Percentiles rank a stretch among this genome's conserved stretches.
Conservation (phyloP, 2,329 filamentous ascomycete genomes). For the Phoma sp. region DNA sequence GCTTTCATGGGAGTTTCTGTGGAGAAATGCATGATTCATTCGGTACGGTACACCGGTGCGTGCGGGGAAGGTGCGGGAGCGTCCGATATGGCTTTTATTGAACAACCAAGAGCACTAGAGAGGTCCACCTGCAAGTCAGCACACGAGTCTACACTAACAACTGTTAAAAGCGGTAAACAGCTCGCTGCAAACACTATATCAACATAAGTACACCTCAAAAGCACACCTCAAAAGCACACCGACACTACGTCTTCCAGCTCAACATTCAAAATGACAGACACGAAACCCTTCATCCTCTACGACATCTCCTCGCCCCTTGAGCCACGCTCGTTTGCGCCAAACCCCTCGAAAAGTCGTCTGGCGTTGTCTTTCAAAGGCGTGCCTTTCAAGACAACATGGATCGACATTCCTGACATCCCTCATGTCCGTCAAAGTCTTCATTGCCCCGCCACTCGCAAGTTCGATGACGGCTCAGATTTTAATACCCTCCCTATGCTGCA, state of each 20-base stretch:
- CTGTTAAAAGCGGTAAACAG: background rate
- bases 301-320: constrained; percentile 55
- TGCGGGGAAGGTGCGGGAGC: background rate
- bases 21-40: too few species aligned
- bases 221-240: background rate
- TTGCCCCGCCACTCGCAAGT: constrained; percentile 61
- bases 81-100: background rate
- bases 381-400: constrained; percentile 61
- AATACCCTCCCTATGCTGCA: constrained; percentile 66
- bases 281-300: constrained; percentile 48
- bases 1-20: too few species aligned
- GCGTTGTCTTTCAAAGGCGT: constrained; percentile 60
- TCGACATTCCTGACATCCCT: constrained; percentile 60
- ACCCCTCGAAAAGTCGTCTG: constrained; percentile 60
- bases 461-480: constrained; percentile 64
- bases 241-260: background rate
- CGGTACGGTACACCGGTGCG: background rate
- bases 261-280: constrained; percentile 2
- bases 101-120: background rate
- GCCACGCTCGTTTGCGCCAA: constrained; percentile 55
- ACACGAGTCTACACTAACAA: background rate
- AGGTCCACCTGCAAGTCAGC: background rate
- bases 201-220: too few species aligned
- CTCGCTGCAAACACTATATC: background rate
- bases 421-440: constrained; percentile 48